Conservation (phyloP, 169 alveolate species). For the Theileria parva region DNA sequence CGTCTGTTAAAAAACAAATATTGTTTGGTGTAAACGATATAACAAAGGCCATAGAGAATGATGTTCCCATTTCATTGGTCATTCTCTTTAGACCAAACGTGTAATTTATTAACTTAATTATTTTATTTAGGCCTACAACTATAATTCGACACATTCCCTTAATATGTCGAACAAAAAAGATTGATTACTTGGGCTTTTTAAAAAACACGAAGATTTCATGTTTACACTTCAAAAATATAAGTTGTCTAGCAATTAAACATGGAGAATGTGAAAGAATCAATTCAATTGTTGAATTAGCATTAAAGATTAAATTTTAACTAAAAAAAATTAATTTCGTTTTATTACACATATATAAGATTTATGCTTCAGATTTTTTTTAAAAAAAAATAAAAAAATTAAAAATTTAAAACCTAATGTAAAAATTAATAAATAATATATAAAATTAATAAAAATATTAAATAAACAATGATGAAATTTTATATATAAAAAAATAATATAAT, state of each 20-base stretch:
- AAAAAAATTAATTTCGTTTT: not conserved
- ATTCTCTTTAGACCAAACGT: conserved; percentile 42
- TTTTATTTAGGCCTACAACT: not conserved
- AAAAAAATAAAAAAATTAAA: too few species aligned
- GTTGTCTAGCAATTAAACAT: conserved; percentile 1
- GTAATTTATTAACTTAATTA: conserved; percentile 6
- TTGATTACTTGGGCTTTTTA: conserved; percentile 10
- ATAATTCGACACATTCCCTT: conserved; percentile 31
- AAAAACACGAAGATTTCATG: not conserved
- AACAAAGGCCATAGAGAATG: conserved; percentile 35
- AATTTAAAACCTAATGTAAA: not conserved
- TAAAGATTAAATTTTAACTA: too few species aligned
- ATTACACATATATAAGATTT: not conserved
- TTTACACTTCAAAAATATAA: not conserved
- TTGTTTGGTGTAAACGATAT: conserved; percentile 43
- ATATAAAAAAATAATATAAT: too few species aligned
- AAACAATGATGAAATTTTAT: too few species aligned
- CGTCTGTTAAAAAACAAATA: not conserved
- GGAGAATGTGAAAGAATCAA: not conserved
- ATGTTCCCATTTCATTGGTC: conserved; percentile 16
- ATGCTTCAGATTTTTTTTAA: not conserved
- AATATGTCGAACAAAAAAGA: conserved; percentile 11
- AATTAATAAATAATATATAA: too few species aligned
- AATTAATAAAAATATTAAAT: too few species aligned
- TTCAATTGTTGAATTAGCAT: not conserved